Evolutionary conservation across 1,284 basidiomycete genomes (phyloP).

Genomic region (Earliella scabrosa): DNA sequence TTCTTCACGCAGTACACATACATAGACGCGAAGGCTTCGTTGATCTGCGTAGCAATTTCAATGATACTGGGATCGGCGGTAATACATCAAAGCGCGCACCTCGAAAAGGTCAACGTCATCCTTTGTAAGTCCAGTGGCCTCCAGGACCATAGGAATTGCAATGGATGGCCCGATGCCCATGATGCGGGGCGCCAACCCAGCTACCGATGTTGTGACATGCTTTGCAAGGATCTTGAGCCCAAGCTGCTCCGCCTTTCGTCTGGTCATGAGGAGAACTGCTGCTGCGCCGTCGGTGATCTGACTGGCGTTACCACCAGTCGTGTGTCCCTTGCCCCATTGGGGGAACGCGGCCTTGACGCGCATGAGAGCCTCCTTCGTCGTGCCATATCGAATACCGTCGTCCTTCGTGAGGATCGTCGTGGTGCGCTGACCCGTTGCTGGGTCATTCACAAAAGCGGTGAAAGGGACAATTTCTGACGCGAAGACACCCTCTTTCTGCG

Average conservation of each 20-base stretch:
- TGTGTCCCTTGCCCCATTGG: slow-evolving; percentile 80
- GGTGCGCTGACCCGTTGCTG: slow-evolving; percentile 55
- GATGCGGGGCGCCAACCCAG: slow-evolving; percentile 77
- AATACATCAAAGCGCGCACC: slow-evolving; percentile 43
- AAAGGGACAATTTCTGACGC: slow-evolving; percentile 83
- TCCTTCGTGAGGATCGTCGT: slow-evolving; percentile 70
- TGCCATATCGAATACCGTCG: slow-evolving; percentile 83
- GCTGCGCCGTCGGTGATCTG: slow-evolving; percentile 91
- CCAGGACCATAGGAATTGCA: slow-evolving; percentile 74
- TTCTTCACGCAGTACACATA: slow-evolving; percentile 82
- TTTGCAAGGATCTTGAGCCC: slow-evolving; percentile 79
- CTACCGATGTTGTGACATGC: slow-evolving; percentile 76
- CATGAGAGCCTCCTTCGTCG: slow-evolving; percentile 69
- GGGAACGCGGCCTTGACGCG: slow-evolving; percentile 86
- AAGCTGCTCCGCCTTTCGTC: slow-evolving; percentile 81
- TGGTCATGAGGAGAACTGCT: slow-evolving; percentile 85
- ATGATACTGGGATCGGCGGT: neutral
- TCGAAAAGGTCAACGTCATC: slow-evolving; percentile 85
- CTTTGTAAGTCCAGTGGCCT: slow-evolving; percentile 64
- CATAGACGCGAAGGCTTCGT: slow-evolving; percentile 93
- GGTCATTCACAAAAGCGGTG: slow-evolving; percentile 62
- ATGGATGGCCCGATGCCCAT: slow-evolving; percentile 85
- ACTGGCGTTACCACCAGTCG: slow-evolving; percentile 90
- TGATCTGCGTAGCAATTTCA: slow-evolving; percentile 57
- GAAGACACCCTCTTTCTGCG: slow-evolving; percentile 73